These are phyloP conservation scores for Ochetophila trinervis DNA, from an alignment of 306 rosid genomes.

Conservation along the genomic window DNA sequence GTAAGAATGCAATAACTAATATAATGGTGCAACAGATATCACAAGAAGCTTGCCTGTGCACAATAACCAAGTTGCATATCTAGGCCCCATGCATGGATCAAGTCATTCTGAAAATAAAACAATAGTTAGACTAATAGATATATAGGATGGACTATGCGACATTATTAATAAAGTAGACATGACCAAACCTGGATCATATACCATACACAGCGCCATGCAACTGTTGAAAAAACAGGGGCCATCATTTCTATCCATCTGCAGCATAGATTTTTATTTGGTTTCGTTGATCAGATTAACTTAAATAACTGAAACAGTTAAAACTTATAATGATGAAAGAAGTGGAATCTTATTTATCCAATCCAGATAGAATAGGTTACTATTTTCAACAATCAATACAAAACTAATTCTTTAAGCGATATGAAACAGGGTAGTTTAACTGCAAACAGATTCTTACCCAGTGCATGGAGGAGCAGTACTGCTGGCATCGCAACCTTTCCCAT, in stretches of 20 bases:
- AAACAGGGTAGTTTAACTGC: neutral
- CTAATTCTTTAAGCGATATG: neutral
- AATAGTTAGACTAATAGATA: neutral
- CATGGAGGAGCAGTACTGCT: constrained; percentile 86
- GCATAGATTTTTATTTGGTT: constrained; percentile 22
- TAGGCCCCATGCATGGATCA: constrained; percentile 97
- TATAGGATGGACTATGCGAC: neutral
- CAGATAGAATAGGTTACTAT: constrained; percentile 8
- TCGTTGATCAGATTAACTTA: constrained; percentile 18
- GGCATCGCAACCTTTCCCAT: constrained; percentile 58
- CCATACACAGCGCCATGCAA: constrained; percentile 96
- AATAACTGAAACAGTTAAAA: neutral
- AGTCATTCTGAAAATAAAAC: constrained; percentile 60
- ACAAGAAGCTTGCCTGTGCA: constrained; percentile 67
- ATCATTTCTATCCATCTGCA: constrained; percentile 98
- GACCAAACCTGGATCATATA: constrained; percentile 78
- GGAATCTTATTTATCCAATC: constrained; percentile 1
- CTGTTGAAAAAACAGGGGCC: constrained; percentile 94
- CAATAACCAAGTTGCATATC: constrained; percentile 93
- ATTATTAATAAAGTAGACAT: constrained; percentile 1
- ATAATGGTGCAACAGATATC: neutral
- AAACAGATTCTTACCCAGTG: constrained; percentile 59
- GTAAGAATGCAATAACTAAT: constrained; percentile 3
- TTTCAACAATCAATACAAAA: neutral
- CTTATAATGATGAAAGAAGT: neutral